phyloP scores from a whole-genome alignment of 164 flowering plant genomes.

The Piper longum region DNA sequence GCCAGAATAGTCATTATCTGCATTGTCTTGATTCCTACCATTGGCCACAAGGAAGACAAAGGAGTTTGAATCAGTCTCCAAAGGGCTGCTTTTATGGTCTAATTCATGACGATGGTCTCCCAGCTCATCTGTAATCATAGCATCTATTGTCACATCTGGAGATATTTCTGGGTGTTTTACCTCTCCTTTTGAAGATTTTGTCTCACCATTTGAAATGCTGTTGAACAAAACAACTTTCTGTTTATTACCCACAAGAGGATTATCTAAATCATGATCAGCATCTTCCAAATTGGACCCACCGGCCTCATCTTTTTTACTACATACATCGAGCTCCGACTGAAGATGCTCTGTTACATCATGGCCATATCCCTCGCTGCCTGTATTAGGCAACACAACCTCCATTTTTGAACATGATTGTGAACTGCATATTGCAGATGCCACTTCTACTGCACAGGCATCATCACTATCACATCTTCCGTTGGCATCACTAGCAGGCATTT shows the following conservation, averaged over 20 bases:
- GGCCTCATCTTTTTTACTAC: conserved; percentile 5
- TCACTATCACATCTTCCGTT: conserved; percentile 68
- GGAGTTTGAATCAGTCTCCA: background rate
- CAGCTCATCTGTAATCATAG: background rate
- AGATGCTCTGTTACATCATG: conserved; percentile 1
- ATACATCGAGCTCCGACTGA: conserved; percentile 16
- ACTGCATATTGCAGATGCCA: conserved; percentile 37
- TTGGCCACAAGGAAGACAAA: background rate
- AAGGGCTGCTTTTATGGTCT: background rate
- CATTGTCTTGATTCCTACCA: background rate
- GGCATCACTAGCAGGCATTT: conserved; percentile 29
- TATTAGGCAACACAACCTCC: conserved; percentile 30
- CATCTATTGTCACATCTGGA: background rate
- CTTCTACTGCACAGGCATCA: conserved; percentile 50
- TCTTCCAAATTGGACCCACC: conserved; percentile 12
- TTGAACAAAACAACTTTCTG: conserved; percentile 7
- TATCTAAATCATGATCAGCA: conserved; percentile 6
- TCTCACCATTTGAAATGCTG: conserved; percentile 9
- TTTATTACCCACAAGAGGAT: conserved; percentile 6
- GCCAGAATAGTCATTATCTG: conserved; percentile 1
- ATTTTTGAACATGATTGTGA: conserved; percentile 29
- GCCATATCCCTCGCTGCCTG: conserved; percentile 15
- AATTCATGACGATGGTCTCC: background rate
- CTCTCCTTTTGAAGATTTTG: conserved; percentile 1
- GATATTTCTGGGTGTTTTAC: conserved; percentile 1